Conservation (phyloP, 164 flowering plant genomes). For the Nelumbo lutea region DNA sequence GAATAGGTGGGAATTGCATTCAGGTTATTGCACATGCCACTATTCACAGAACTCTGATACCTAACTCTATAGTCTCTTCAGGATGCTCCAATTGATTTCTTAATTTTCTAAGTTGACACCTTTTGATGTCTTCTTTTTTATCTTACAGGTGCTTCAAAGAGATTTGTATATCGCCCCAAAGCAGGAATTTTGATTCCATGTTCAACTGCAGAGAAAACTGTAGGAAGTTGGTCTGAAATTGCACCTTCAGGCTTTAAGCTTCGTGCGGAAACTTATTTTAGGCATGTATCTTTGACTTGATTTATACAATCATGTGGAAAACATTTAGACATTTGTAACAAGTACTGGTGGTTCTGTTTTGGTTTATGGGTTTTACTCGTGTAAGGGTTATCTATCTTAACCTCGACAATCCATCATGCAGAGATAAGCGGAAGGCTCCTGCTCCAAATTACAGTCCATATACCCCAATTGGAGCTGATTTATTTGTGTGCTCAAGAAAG, state of each 20-base stretch:
- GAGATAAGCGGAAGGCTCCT: conserved; percentile 75
- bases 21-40: no score
- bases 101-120: no score
- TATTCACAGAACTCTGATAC: no score
- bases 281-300: conserved; percentile 33
- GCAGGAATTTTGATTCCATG: conserved; percentile 70
- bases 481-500: conserved; percentile 71
- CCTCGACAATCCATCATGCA: conserved; percentile 28
- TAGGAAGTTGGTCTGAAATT: conserved; percentile 79
- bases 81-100: no score
- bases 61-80: no score
- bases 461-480: conserved; percentile 80
- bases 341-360: conserved; percentile 4
- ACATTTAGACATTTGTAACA: not conserved
- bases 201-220: conserved; percentile 44
- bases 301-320: not conserved
- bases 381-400: not conserved
- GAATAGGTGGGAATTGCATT: no score
- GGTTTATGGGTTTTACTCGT: not conserved
- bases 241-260: conserved; percentile 84
- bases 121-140: not conserved
- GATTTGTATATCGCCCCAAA: conserved; percentile 63
- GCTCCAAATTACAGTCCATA: conserved; percentile 70
- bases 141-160: conserved; percentile 61
- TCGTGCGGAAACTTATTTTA: conserved; percentile 78